A percentile compares a stretch with the other conserved stretches of the same genome.
These are phyloP conservation scores for Firmiana major DNA, from an alignment of 345 rosid species.

Conservation along the genomic window DNA sequence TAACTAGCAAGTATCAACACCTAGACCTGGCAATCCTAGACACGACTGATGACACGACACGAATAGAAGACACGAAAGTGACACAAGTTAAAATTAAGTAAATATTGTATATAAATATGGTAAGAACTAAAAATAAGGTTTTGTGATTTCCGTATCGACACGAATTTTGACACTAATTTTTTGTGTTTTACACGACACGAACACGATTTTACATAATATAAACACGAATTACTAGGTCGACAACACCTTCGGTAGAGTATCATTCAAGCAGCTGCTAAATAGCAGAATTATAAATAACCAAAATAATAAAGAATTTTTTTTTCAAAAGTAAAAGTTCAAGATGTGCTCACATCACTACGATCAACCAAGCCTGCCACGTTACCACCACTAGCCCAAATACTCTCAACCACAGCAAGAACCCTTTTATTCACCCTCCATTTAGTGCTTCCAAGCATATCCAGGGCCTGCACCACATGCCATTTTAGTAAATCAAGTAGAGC, in stretches of 20 bases:
- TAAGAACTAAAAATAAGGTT: too few relatives aligned
- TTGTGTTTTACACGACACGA: too few relatives aligned
- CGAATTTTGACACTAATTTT: too few relatives aligned
- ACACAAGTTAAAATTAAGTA: too few relatives aligned
- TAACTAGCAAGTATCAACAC: background rate
- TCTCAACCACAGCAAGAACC: constrained; percentile 74
- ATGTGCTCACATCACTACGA: constrained; percentile 74
- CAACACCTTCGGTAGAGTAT: background rate
- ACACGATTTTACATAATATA: too few relatives aligned
- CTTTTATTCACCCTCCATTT: constrained; percentile 88
- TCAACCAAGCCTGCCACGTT: constrained; percentile 79
- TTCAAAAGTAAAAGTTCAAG: background rate
- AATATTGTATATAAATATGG: too few relatives aligned
- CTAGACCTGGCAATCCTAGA: too few relatives aligned
- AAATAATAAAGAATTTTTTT: background rate
- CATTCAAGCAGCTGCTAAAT: background rate
- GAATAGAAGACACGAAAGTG: too few relatives aligned
- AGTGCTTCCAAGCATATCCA: constrained; percentile 92
- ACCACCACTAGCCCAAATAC: constrained; percentile 91
- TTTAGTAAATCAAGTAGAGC: background rate
- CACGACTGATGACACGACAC: too few relatives aligned
- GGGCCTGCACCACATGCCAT: constrained; percentile 49
- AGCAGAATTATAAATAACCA: background rate
- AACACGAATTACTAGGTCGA: too few relatives aligned
- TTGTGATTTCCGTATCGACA: too few relatives aligned